These are phyloP conservation scores for Colletotrichum sp. DNA, from an alignment of 2,329 filamentous ascomycete genomes.

Conservation along the genomic window DNA sequence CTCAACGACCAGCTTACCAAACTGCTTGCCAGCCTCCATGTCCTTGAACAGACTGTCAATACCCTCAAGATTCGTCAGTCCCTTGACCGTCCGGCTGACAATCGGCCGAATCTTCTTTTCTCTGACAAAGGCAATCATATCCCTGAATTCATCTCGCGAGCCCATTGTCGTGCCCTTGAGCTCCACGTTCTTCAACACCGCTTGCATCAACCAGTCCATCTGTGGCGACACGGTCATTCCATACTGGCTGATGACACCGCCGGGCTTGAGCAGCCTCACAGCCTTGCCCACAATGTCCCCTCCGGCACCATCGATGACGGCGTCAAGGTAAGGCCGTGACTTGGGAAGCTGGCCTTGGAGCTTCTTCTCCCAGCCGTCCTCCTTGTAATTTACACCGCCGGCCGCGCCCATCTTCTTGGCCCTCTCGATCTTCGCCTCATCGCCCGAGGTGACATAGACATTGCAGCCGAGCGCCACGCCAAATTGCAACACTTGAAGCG, in stretches of 20 bases:
- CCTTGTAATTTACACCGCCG: slow-evolving; percentile 84
- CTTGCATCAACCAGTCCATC: slow-evolving; percentile 86
- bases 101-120: slow-evolving; percentile 77
- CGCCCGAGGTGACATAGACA: slow-evolving; percentile 83
- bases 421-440: slow-evolving; percentile 75
- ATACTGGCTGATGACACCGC: slow-evolving; percentile 85
- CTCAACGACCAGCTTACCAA: slow-evolving; percentile 90
- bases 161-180: slow-evolving; percentile 90
- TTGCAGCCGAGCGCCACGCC: slow-evolving; percentile 75
- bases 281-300: slow-evolving; percentile 80
- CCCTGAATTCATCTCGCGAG: slow-evolving; percentile 84
- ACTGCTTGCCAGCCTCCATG: slow-evolving; percentile 85
- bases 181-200: slow-evolving; percentile 87
- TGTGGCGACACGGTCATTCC: slow-evolving; percentile 89
- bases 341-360: slow-evolving; percentile 66
- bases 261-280: slow-evolving; percentile 73
- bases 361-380: slow-evolving; percentile 81
- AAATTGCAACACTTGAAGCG: slow-evolving; percentile 81
- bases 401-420: slow-evolving; percentile 76
- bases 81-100: slow-evolving; percentile 75
- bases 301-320: slow-evolving; percentile 89
- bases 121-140: slow-evolving; percentile 85
- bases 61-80: slow-evolving; percentile 76
- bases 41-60: slow-evolving; percentile 86
- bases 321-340: slow-evolving; percentile 75